Percentiles rank a stretch among this genome's conserved stretches.
These are phyloP conservation scores for Aspergillus affinis DNA, from an alignment of 495 filamentous ascomycete genomes.

Conservation along the genomic window DNA sequence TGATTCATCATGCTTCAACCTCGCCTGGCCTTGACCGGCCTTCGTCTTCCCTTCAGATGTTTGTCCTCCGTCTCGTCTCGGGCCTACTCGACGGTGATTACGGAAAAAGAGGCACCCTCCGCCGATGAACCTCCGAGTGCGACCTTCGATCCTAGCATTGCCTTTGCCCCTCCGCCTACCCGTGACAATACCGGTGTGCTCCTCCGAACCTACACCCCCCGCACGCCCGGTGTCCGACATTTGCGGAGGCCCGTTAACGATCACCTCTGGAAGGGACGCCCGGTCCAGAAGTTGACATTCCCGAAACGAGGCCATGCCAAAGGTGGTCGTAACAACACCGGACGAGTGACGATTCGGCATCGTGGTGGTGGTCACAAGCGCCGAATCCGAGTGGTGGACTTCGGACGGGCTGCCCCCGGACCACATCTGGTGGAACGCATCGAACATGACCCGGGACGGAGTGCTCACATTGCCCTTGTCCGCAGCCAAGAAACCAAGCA, in stretches of 20 bases:
- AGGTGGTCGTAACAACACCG: constrained; percentile 87
- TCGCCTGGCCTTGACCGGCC: constrained; percentile 54
- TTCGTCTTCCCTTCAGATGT: constrained; percentile 49
- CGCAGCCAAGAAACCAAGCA: constrained; percentile 57
- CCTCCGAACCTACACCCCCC: constrained; percentile 87
- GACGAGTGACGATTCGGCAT: constrained; percentile 83
- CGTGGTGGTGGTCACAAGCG: constrained; percentile 87
- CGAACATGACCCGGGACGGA: constrained; percentile 92
- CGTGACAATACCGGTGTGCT: constrained; percentile 36
- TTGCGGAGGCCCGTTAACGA: constrained; percentile 89
- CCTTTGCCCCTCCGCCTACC: constrained; percentile 46
- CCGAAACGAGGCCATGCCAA: constrained; percentile 87
- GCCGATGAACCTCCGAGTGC: constrained; percentile 29
- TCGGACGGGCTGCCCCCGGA: constrained; percentile 69
- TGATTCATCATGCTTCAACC: constrained; percentile 60
- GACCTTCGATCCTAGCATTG: constrained; percentile 38
- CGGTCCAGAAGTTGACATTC: constrained; percentile 78
- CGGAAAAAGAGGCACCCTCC: constrained; percentile 36
- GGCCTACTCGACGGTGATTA: constrained; percentile 55
- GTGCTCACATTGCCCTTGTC: constrained; percentile 87
- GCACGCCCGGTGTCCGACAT: constrained; percentile 92
- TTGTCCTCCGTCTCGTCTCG: constrained; percentile 42
- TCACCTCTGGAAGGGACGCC: constrained; percentile 91
- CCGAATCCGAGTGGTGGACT: constrained; percentile 88
- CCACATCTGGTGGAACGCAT: constrained; percentile 88